Conservation (phyloP, 2,329 filamentous ascomycete genomes). For the Ophiostoma novo-ulmi region DNA sequence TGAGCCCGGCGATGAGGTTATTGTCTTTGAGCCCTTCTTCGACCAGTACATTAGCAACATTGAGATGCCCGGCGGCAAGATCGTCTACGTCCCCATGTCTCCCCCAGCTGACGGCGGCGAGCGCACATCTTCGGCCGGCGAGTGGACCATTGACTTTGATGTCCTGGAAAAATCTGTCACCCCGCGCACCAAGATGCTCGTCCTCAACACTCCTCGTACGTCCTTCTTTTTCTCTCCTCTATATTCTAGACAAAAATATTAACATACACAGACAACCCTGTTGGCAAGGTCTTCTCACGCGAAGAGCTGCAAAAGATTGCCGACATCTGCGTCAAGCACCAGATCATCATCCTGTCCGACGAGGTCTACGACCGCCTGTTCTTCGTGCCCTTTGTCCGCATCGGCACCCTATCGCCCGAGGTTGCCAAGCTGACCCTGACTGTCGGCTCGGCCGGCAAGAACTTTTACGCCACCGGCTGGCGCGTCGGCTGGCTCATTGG, state of each 20-base stretch:
- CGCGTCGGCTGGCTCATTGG: slow-evolving; percentile 92
- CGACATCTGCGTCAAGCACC: slow-evolving; percentile 82
- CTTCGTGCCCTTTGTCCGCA: slow-evolving; percentile 91
- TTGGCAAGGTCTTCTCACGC: slow-evolving; percentile 89
- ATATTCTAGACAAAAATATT: not conserved
- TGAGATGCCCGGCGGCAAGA: slow-evolving; percentile 92
- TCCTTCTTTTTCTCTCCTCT: not conserved
- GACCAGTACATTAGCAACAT: slow-evolving; percentile 99
- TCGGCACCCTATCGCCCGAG: slow-evolving; percentile 85
- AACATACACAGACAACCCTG: slow-evolving; percentile 63
- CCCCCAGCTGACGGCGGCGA: slow-evolving; percentile 75
- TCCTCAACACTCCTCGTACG: slow-evolving; percentile 65
- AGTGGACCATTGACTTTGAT: slow-evolving; percentile 83
- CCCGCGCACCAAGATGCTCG: slow-evolving; percentile 89
- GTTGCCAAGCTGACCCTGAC: slow-evolving; percentile 84
- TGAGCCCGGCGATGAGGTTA: slow-evolving; percentile 90
- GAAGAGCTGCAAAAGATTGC: slow-evolving; percentile 80
- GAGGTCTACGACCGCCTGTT: slow-evolving; percentile 93
- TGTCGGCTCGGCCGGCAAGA: slow-evolving; percentile 93
- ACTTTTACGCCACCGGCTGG: slow-evolving; percentile 98
- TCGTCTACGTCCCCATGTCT: slow-evolving; percentile 92
- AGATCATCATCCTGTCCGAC: slow-evolving; percentile 88
- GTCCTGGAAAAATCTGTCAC: slow-evolving; percentile 79
- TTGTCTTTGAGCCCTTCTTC: slow-evolving; percentile 97
- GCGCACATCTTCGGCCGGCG: slow-evolving; percentile 74